Base-by-base conservation (phyloP, 164 flowering plant species). In the Magnolia officinalis region DNA sequence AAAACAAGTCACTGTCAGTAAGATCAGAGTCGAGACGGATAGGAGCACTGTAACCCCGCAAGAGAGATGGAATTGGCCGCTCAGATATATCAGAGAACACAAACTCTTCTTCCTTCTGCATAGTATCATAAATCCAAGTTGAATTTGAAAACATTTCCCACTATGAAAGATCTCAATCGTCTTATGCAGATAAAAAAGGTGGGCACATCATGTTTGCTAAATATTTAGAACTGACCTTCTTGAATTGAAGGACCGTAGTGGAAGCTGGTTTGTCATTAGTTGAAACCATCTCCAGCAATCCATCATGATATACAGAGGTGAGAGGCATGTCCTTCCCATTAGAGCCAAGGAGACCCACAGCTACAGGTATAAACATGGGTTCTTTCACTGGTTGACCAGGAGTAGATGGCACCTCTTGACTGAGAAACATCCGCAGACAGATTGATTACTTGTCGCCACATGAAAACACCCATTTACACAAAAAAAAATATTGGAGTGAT, bases 21-120 rank as follows among this genome's bases (percentile, higher is more conserved):
- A 94, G 92, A 85, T 96, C 98, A 76, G 99, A 86, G 50, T 91
- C 90, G 64, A 94, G 87, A 26, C 98, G 93, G 29, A 96, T 80
- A 51, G 99, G 95, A 77, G 98, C 97, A 84, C 98, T 92, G 76
- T 82, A 96, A 67, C 97, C 97, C 73, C 99, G 82, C 80, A 94
- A 81, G 26, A 96, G 74, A 70, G 98, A 96, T 72, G 98, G 97
- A 75, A 91, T 76, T 50, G 99, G 98, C 50, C 78, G 77, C 86
- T 90, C 92, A 78, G 81, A 67, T 76, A 96, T 78, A 81, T 92
- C 90, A 79, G 89, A 73, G 83, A 96, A 94, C 23, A 94, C 88
- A 81, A 96, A 92, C 77, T 92, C 98, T 84, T 94, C 97, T 82
- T 94, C 97, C 81, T 89, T 88, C 99, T 96, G 95, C 82, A 71